Evolutionary conservation across 2,329 filamentous ascomycete species (phyloP), one percentile per base, ranked within the genome.

Genomic region (Aspergillus amoenus): DNA sequence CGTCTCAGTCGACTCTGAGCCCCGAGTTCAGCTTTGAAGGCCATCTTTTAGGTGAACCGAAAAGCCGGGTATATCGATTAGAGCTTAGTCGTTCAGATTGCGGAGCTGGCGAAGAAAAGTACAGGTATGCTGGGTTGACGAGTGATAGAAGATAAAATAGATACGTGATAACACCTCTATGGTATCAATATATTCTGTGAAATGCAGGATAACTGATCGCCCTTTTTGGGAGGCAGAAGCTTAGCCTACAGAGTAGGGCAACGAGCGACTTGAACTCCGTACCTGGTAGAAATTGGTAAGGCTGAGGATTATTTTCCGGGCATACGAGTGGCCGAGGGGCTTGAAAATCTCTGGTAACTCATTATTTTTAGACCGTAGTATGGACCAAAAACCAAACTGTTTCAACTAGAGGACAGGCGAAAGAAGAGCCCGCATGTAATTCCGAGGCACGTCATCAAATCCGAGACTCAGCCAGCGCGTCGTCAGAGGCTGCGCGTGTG

Each of bases 31-130:
- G 59, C 65, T 27, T 58, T 60, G 5, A 42, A 54, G 0, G 46
- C 64, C 13, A 61, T 69, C 8, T 66, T 64, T 1, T 76, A 68
- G 52, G 24, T 73, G 4, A 68, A 73, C 39, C 72, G 82, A 49
- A 78, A 82, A 63, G 72, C 73, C n/a, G 70, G 61, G 5, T 85
- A 81, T 75, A 21, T 21, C 78, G 78, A 45, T 69, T 82, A 37
- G 80, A 77, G 0, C 83, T 85, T 60, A 79, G 79, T 0, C 71
- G 79, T 51, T 81, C 77, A 56, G 55, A 59, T 7, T 40, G 56
- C 21, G 70, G 71, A 6, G 60, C 59, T 13, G 79, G 76, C 15
- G 79, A 83, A 65, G 78, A 73, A 27, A 85, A 84, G 70, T 61
- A 24, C 72, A 78, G 67, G 75, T 76, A 64, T 60, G 70, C 66